Base-by-base conservation (phyloP, 2,329 filamentous ascomycete genomes). In the Colletotrichum sp. region DNA sequence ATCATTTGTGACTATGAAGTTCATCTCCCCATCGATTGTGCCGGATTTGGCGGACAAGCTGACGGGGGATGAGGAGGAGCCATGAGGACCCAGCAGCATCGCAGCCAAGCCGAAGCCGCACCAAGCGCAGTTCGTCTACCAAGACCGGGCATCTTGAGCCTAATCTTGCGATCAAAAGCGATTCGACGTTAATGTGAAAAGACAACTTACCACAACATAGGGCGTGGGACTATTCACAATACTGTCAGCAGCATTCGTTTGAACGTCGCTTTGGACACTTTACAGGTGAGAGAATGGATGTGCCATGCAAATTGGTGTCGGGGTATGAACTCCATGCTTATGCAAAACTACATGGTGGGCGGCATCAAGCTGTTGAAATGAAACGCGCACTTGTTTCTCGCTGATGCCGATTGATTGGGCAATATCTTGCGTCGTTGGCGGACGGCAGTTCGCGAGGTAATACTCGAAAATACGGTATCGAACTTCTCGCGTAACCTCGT, bases 141-240 rank as follows among this genome's bases (percentile, higher is more conserved):
- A 48, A 4, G 39, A 48, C 5, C 18, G 18, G 39, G 39, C 1
- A 10, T 12, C 18, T 48, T 48, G 39, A 48, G 39, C 5, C 39
- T n/a, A n/a, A 4, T 12, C 3, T 12, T 12, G 1, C 9, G 5
- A 48, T 48, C 4, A n/a, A 21, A 21, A n/a, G 3, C 6, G 6
- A 21, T n/a, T n/a, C 18, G 3, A 48, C 4, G 4, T 4, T 12
- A 3, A 21, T 3, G 2, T n/a, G 1, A 48, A n/a, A 1, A 12
- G 5, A 3, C 3, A n/a, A 48, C 39, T n/a, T 48, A 48, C 18
- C 18, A 48, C 39, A n/a, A n/a, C 39, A 48, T 7, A 48, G 18
- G 39, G 39, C 18, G 39, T 48, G 39, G 39, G 39, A 12, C 39
- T 48, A 4, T n/a, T n/a, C 9, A 48, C 9, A 48, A 12, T n/a